Percentiles rank a stretch among this genome's conserved stretches.
These are phyloP conservation scores for Tricholoma saponaceum DNA, from an alignment of 768 basidiomycete species.

Conservation along the genomic window DNA sequence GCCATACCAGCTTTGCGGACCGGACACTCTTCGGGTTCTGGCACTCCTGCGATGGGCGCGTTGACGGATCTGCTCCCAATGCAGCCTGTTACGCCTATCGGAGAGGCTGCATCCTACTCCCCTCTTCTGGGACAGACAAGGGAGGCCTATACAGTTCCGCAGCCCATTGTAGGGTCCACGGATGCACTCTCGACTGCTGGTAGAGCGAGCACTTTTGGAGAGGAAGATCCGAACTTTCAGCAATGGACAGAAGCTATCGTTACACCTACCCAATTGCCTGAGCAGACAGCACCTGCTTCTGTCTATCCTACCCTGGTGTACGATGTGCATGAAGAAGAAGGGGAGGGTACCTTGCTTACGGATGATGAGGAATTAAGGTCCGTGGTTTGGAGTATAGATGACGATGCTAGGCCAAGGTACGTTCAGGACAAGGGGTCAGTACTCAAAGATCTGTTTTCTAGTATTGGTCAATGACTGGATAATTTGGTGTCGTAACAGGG, in stretches of 20 bases:
- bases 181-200: neutral
- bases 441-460: neutral
- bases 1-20: neutral
- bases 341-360: constrained; percentile 8
- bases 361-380: constrained; percentile 2
- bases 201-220: neutral
- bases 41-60: constrained; percentile 16
- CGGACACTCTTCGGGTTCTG: no score
- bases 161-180: neutral
- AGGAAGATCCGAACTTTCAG: neutral
- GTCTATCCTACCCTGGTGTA: constrained; percentile 7
- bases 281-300: constrained; percentile 4
- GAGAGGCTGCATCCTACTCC: constrained; percentile 9
- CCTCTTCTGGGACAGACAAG: constrained; percentile 5
- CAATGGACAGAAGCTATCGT: neutral
- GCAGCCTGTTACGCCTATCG: constrained; percentile 4
- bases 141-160: neutral
- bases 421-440: constrained; percentile 10
- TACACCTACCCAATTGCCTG: neutral
- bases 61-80: constrained; percentile 50
- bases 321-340: constrained; percentile 14
- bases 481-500: constrained; percentile 6
- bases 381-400: neutral
- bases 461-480: neutral
- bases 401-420: constrained; percentile 3